Percentiles rank a stretch among this genome's conserved stretches.
These are phyloP conservation scores for Neoboletus subvelutipes DNA, from an alignment of 768 basidiomycete genomes.

Conservation along the genomic window DNA sequence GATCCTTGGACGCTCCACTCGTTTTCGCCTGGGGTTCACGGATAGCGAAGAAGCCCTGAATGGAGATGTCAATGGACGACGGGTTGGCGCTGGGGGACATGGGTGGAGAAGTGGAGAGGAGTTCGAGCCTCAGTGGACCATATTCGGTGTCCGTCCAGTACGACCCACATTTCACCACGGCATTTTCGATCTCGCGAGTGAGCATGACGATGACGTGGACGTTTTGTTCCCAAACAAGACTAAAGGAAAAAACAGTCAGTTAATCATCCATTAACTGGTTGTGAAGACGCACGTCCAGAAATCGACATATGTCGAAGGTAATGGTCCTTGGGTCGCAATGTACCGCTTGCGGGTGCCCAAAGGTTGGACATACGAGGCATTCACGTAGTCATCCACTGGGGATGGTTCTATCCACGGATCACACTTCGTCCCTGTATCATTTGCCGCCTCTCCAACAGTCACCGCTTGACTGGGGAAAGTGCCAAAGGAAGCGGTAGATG, in stretches of 20 bases:
- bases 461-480: background rate
- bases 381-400: constrained; percentile 86
- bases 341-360: constrained; percentile 78
- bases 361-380: constrained; percentile 92
- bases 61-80: constrained; percentile 36
- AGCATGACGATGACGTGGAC: constrained; percentile 97
- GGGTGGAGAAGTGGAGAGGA: constrained; percentile 45
- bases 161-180: constrained; percentile 84
- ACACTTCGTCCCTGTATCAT: background rate
- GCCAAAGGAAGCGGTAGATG: background rate
- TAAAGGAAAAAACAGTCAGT: constrained; percentile 29
- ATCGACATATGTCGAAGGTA: constrained; percentile 85
- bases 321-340: constrained; percentile 94
- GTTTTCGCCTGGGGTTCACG: constrained; percentile 21
- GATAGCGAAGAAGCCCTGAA: constrained; percentile 38
- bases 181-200: constrained; percentile 86
- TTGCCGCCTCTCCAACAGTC: background rate
- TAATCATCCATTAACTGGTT: background rate
- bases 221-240: constrained; percentile 91
- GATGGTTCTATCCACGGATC: constrained; percentile 21
- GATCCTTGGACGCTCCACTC: constrained; percentile 10
- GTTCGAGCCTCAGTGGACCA: constrained; percentile 66
- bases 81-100: constrained; percentile 16
- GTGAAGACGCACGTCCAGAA: constrained; percentile 84
- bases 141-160: constrained; percentile 79